Evolutionary conservation across 2,329 filamentous ascomycete genomes (phyloP), one percentile per base, ranked within the genome.

Genomic region (Fusarium compactum): DNA sequence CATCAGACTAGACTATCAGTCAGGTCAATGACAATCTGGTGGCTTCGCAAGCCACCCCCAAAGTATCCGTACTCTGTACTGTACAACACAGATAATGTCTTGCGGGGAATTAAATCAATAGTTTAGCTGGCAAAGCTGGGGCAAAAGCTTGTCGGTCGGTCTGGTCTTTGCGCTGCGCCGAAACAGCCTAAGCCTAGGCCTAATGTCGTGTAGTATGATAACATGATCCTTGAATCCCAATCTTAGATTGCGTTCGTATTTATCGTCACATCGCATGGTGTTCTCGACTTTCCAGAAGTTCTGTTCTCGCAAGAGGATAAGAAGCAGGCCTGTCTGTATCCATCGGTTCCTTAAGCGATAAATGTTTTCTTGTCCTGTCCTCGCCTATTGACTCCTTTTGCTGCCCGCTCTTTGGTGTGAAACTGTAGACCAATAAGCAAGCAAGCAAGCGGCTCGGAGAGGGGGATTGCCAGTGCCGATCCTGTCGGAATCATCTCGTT

Each of bases 401-500:
- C 20, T 54, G 60, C 46, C 48, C 50, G 44, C 25, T 40, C 29
- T 40, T 57, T n/a, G 43, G 24, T 45, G 24, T 45, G 53, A 60
- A 38, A 40, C 27, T 55, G 40, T 41, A 12, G 30, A 20, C 45
- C 27, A 59, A 50, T 57, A 29, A 29, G 24, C 34, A 43, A 41
- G 6, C 32, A 34, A 34, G 34, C 50, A 43, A 50, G 16, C 32
- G 30, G 27, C 44, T 50, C 54, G 25, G 47, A 67, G 34, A 29
- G 34, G 63, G 67, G 50, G 58, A 54, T 46, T 30, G 56, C 43
- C 43, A 70, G 73, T 70, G 73, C 65, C 62, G 70, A 75, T 75
- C 73, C 24, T 29, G 46, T 71, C 52, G 57, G 63, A 57, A 58
- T 57, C 60, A 57, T 63, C 51, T 65, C 54, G 50, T 69, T 53